Conservation (phyloP, 2,329 filamentous ascomycete species). For the Beauveria rudraprayagi region DNA sequence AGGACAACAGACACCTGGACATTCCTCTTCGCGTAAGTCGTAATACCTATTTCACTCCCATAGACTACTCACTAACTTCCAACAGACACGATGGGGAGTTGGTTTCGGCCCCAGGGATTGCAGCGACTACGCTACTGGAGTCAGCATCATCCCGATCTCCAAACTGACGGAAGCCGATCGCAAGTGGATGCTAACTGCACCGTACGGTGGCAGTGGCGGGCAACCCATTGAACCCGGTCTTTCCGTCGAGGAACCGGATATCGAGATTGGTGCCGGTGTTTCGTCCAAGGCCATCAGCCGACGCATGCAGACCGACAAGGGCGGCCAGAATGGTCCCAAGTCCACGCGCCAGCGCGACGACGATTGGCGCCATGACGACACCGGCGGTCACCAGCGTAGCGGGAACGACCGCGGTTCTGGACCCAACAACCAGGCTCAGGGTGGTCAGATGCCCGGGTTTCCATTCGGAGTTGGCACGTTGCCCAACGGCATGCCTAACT, state of each 20-base stretch:
- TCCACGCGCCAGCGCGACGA: constrained; percentile 43
- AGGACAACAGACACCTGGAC: constrained; percentile 64
- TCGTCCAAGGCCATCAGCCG: constrained; percentile 80
- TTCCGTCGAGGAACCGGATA: constrained; percentile 93
- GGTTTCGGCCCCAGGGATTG: constrained; percentile 95
- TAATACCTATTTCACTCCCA: neutral
- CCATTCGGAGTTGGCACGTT: constrained; percentile 28
- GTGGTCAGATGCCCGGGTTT: constrained; percentile 21
- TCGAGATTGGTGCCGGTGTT: constrained; percentile 95
- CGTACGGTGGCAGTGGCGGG: constrained; percentile 88
- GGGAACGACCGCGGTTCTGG: constrained; percentile 17
- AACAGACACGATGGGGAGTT: constrained; percentile 88
- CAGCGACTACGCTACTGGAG: constrained; percentile 85
- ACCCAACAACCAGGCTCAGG: constrained; percentile 14
- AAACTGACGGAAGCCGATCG: constrained; percentile 92
- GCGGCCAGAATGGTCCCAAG: constrained; percentile 56
- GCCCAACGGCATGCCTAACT: constrained; percentile 34
- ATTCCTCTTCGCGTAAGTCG: constrained; percentile 61
- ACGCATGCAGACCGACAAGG: constrained; percentile 61
- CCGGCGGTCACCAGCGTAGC: constrained; percentile 19
- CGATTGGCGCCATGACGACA: constrained; percentile 16
- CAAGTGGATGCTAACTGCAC: constrained; percentile 93
- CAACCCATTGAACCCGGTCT: constrained; percentile 71
- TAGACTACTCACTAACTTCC: constrained; percentile 16
- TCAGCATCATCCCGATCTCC: constrained; percentile 88